Base-by-base conservation (phyloP, 495 filamentous ascomycete species). In the Hypomontagnella submonticulosa region DNA sequence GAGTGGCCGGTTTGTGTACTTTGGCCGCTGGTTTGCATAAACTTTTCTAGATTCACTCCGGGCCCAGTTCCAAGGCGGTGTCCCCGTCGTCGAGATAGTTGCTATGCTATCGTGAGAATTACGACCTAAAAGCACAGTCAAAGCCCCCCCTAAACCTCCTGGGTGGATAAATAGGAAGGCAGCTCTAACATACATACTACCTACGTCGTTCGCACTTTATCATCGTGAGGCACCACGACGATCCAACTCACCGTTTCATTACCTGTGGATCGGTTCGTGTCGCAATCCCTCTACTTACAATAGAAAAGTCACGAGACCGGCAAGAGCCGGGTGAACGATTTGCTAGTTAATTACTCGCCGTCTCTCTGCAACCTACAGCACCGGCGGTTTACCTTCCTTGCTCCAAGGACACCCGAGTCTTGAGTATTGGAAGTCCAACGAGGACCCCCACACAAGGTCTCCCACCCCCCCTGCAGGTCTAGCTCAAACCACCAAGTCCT, bases 231-330 rank as follows among this genome's bases (percentile, higher is more conserved):
- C 52, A 51, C 42, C 43, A 60, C 54, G 66, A 41, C 59, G 66
- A 63, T 69, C 60, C 55, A 52, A 63, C 65, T 53, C 30, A 63
- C 55, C 59, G 66, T 69, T 69, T 55, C 66, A 69, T 69, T 57
- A 56, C n/a, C 60, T 38, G 66, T 69, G 66, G 66, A 69, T 60
- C 66, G 46, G 48, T 18, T 59, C 54, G 59, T 63, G 66, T 59
- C 66, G 60, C 66, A 60, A 69, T 60, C 55, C 60, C 55, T 69
- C 66, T 55, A 51, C 55, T 52, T 27, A 36, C 38, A 23, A 48
- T 47, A 57, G 59, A 55, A 68, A 59, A 69, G 60, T 69, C 60
- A 69, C 66, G 55, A 60, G 66, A 63, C 41, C 40, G 41, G 42
- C 37, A 51, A 42, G 18, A 59, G 32, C 46, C 54, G 54, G 53